A percentile compares a stretch with the other conserved stretches of the same genome.
Conservation (phyloP, 192 early-diverging fungal species). For the Phycomyces blakesleeanus region DNA sequence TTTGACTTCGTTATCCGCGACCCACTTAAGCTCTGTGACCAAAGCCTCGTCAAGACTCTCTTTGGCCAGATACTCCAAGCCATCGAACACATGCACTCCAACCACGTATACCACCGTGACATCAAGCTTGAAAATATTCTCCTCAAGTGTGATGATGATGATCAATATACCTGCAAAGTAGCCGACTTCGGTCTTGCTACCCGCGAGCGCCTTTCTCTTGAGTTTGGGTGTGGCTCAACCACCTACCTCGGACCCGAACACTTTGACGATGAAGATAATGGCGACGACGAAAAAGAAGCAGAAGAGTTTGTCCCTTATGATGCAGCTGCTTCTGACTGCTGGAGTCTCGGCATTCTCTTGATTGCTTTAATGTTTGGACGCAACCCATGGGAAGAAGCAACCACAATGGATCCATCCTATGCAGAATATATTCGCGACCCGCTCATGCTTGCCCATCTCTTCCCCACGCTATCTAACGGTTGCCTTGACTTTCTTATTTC, state of each 20-base stretch:
- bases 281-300: slow-evolving; percentile 25
- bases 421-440: slow-evolving; percentile 44
- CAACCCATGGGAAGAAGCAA: slow-evolving; percentile 74
- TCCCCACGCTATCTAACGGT: slow-evolving; percentile 40
- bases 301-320: slow-evolving; percentile 38
- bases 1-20: slow-evolving; percentile 93
- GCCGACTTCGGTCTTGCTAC: slow-evolving; percentile 94
- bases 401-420: slow-evolving; percentile 42
- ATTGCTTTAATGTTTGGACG: slow-evolving; percentile 71
- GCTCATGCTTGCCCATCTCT: slow-evolving; percentile 36
- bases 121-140: slow-evolving; percentile 92
- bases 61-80: slow-evolving; percentile 80
- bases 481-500: slow-evolving; percentile 37
- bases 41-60: slow-evolving; percentile 52
- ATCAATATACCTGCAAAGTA: slow-evolving; percentile 50
- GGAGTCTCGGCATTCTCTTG: slow-evolving; percentile 78
- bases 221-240: slow-evolving; percentile 85
- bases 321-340: slow-evolving; percentile 67
- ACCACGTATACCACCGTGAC: slow-evolving; percentile 89
- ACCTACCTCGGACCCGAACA: slow-evolving; percentile 88
- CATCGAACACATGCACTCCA: slow-evolving; percentile 71
- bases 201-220: slow-evolving; percentile 62
- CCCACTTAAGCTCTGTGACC: slow-evolving; percentile 50
- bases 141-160: slow-evolving; percentile 28
- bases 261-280: slow-evolving; percentile 31